Conservation (phyloP, 768 basidiomycete genomes). For the Cubamyces sp. region DNA sequence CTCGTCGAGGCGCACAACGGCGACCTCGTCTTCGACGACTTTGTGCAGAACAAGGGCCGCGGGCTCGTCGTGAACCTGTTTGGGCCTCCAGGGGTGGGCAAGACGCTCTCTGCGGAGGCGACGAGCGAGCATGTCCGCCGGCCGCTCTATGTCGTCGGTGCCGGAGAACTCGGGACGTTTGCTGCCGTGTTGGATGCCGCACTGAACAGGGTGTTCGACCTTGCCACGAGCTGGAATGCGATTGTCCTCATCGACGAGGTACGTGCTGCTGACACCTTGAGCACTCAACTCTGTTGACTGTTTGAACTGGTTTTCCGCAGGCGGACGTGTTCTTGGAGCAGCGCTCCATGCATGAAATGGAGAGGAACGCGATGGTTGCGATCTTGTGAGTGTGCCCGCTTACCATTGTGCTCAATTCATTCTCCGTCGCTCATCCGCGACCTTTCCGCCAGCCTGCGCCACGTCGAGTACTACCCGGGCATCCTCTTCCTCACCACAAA, state of each 20-base stretch:
- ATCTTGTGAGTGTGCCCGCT: constrained; percentile 41
- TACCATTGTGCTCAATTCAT: no score
- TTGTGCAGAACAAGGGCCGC: constrained; percentile 41
- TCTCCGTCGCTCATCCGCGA: neutral
- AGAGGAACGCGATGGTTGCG: constrained; percentile 72
- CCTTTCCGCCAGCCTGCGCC: constrained; percentile 24
- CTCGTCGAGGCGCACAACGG: constrained; percentile 37
- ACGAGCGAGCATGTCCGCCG: constrained; percentile 30
- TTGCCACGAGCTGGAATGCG: constrained; percentile 39
- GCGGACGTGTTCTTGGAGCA: constrained; percentile 76
- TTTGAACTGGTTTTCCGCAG: neutral
- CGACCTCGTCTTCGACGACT: constrained; percentile 37
- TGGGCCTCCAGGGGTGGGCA: constrained; percentile 36
- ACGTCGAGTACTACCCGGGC: constrained; percentile 36
- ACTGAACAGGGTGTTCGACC: constrained; percentile 36
- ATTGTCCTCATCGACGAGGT: constrained; percentile 37
- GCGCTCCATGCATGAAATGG: constrained; percentile 62
- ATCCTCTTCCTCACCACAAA: constrained; percentile 46
- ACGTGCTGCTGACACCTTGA: no score
- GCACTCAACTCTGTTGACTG: no score
- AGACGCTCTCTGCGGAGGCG: constrained; percentile 36
- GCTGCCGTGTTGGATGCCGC: constrained; percentile 34
- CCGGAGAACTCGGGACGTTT: constrained; percentile 20
- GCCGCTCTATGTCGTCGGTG: constrained; percentile 25
- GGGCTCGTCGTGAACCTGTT: constrained; percentile 39